These are phyloP conservation scores for Clitopilus hobsonii DNA, from an alignment of 768 basidiomycete genomes.

Conservation along the genomic window DNA sequence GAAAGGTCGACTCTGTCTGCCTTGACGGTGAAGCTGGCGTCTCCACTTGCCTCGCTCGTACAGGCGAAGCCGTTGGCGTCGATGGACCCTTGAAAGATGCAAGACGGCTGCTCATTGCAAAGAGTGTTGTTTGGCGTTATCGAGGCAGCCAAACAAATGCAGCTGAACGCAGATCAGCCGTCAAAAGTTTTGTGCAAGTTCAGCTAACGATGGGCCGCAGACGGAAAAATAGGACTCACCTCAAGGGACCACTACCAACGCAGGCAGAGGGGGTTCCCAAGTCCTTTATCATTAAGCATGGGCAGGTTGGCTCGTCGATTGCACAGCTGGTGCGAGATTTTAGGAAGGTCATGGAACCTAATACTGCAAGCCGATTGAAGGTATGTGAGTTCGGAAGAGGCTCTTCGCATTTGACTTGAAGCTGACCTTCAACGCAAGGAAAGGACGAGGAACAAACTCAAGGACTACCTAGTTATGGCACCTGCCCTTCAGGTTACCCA, in stretches of 20 bases:
- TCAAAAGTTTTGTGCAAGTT: not conserved
- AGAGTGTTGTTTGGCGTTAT: constrained; percentile 17
- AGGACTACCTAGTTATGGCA: constrained; percentile 91
- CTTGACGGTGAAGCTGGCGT: constrained; percentile 45
- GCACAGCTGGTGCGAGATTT: constrained; percentile 89
- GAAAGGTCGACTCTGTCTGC: constrained; percentile 68
- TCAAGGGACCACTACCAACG: constrained; percentile 48
- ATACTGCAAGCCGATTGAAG: constrained; percentile 89
- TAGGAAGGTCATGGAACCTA: constrained; percentile 96
- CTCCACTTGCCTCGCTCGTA: constrained; percentile 33
- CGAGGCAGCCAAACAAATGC: constrained; percentile 13
- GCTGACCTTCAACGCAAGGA: constrained; percentile 49
- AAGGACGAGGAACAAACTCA: constrained; percentile 82
- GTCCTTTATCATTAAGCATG: constrained; percentile 96
- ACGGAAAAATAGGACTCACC: constrained; percentile 79
- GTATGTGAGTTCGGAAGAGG: constrained; percentile 35
- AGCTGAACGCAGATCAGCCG: not conserved
- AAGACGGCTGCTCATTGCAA: constrained; percentile 41
- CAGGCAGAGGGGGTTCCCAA: constrained; percentile 52
- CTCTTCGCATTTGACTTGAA: not conserved
- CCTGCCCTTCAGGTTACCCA: constrained; percentile 90
- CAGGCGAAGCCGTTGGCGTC: constrained; percentile 66
- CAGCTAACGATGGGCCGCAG: constrained; percentile 54
- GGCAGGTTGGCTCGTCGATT: constrained; percentile 83
- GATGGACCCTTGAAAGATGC: constrained; percentile 81